These are phyloP conservation scores for Sarcodon aspratus DNA, from an alignment of 768 basidiomycete genomes.

Conservation along the genomic window DNA sequence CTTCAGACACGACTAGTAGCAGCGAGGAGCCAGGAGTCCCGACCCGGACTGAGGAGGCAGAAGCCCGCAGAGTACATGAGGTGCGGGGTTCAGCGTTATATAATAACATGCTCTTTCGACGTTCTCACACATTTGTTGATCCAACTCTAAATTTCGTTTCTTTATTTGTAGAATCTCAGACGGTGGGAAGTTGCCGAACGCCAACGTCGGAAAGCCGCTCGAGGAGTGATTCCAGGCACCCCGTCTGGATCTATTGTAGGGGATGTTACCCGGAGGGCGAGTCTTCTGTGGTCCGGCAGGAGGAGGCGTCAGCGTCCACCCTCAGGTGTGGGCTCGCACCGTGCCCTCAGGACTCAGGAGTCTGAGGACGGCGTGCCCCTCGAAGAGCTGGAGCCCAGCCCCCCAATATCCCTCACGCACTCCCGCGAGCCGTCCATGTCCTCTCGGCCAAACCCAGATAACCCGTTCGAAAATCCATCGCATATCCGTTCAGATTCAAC, in stretches of 20 bases:
- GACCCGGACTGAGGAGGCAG: conserved; percentile 49
- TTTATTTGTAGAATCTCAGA: conserved; percentile 45
- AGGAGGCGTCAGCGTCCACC: conserved; percentile 20
- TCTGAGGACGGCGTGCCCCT: conserved; percentile 44
- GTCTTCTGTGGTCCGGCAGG: conserved; percentile 40
- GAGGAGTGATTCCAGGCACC: conserved; percentile 32
- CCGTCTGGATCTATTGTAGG: conserved; percentile 34
- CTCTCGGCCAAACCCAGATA: conserved; percentile 7
- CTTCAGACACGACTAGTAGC: conserved; percentile 17
- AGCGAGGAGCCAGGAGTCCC: conserved; percentile 48
- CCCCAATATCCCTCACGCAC: conserved; percentile 18
- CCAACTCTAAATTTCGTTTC: background rate
- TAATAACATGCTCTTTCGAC: background rate
- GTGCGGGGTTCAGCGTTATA: conserved; percentile 25
- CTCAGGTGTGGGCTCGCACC: conserved; percentile 24
- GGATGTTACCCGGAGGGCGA: conserved; percentile 48
- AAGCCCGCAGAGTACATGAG: conserved; percentile 64
- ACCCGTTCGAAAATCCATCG: conserved; percentile 40
- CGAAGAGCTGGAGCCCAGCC: conserved; percentile 31
- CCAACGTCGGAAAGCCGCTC: conserved; percentile 59
- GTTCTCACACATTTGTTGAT: background rate
- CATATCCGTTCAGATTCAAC: conserved; percentile 34
- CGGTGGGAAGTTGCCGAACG: conserved; percentile 74
- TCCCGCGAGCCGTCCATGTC: conserved; percentile 10
- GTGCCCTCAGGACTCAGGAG: conserved; percentile 26